Conservation (phyloP, 1,284 basidiomycete species). For the Meira nashicola region DNA sequence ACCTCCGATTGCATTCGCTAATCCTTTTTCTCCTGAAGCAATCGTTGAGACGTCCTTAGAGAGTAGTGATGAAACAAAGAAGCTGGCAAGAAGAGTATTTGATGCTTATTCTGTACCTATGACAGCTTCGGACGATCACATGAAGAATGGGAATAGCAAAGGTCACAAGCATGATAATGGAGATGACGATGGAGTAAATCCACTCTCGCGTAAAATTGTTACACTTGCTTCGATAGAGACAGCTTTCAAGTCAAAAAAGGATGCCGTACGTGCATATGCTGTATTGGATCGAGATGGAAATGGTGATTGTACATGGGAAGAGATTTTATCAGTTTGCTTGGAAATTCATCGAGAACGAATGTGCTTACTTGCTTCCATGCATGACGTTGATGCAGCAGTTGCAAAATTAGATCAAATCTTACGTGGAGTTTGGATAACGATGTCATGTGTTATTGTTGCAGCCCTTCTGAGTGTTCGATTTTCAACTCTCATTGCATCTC, state of each 20-base stretch:
- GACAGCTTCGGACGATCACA: neutral
- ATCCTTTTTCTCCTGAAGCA: conserved; percentile 71
- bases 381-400: conserved; percentile 73
- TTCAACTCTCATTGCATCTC: conserved; percentile 69
- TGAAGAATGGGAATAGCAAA: neutral
- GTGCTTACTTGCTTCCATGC: conserved; percentile 79
- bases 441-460: conserved; percentile 64
- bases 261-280: conserved; percentile 59
- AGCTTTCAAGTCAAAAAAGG: conserved; percentile 58
- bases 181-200: neutral
- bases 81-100: conserved; percentile 78
- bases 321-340: conserved; percentile 71
- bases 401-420: conserved; percentile 61
- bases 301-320: conserved; percentile 70
- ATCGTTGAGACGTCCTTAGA: conserved; percentile 74
- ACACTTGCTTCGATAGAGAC: conserved; percentile 67
- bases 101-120: conserved; percentile 73
- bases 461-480: conserved; percentile 64
- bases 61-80: conserved; percentile 74
- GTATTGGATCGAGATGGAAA: conserved; percentile 81
- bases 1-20: neutral
- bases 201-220: neutral
- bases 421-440: conserved; percentile 59
- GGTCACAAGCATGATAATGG: neutral
- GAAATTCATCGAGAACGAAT: conserved; percentile 78